Evolutionary conservation across 768 basidiomycete species (phyloP).

Genomic region (Chalciporus chontae): DNA sequence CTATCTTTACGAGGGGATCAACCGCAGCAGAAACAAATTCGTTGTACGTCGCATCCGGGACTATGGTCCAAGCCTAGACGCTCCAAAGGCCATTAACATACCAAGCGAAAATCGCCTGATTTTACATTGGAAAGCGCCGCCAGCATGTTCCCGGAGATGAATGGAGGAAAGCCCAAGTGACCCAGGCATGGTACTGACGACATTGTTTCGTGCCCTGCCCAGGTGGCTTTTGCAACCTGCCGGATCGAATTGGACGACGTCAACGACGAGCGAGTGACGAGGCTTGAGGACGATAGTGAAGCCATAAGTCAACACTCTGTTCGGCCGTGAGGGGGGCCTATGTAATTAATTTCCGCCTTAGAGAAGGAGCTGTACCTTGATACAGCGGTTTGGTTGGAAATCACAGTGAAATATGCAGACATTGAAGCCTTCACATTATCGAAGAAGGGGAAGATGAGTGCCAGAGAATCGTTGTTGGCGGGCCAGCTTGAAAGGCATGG

Average conservation of each 20-base stretch:
- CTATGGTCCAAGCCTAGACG: no score
- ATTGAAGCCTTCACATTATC: neutral
- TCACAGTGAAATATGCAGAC: neutral
- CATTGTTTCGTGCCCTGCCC: neutral
- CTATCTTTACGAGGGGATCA: no score
- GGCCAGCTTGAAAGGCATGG: no score
- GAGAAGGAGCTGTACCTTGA: neutral
- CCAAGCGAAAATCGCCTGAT: neutral
- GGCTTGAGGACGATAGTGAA: neutral
- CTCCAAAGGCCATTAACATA: no score
- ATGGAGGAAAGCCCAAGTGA: neutral
- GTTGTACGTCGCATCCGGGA: no score
- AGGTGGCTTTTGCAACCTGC: conserved; percentile 4
- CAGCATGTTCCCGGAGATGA: neutral
- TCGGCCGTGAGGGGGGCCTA: neutral
- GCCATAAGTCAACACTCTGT: neutral
- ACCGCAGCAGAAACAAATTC: no score
- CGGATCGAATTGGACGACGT: neutral
- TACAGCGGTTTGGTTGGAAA: neutral
- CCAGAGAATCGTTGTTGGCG: neutral
- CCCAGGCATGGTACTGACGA: neutral
- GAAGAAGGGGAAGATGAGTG: conserved; percentile 1
- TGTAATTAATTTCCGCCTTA: neutral
- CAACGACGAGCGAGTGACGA: conserved; percentile 2
- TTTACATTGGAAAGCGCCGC: neutral